Base-by-base conservation (phyloP, 495 filamentous ascomycete genomes). In the Lichina pygmaea region DNA sequence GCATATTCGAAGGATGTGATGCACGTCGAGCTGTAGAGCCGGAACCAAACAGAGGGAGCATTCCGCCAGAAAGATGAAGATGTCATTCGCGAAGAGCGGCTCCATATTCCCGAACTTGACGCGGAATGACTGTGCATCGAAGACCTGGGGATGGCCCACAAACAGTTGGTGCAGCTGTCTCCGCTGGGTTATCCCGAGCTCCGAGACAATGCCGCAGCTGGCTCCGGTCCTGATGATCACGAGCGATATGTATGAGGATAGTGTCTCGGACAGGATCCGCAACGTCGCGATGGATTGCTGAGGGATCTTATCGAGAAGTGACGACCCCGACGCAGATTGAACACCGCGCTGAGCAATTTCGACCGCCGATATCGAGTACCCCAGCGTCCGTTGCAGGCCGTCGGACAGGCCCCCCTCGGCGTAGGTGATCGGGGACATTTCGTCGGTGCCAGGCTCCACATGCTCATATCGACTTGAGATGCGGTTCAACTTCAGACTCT, bases 331-430 rank as follows among this genome's bases (percentile, higher is more conserved):
- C 38, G 82, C 73, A 5, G 79, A 76, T 47, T 81, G 77, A 2
- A 84, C 63, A 11, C 91, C 89, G 44, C 89, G 78, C 54, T 93
- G 86, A 41, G 83, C 73, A 47, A 99, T 94, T 58, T 99, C 89
- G 6, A 79, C 73, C 0, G 83, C 75, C 2, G 86, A 73, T 44
- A 99, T 86, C n/a, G 86, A 84, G 58, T 70, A 82, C 0, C 84
- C 89, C 13, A 95, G 73, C 39, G 75, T 70, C 42, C 65, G 66
- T 34, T 81, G 75, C 39, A 95, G 55, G 0, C 72, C 71, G 51
- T 86, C 78, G 8, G 71, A 77, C 10, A 39, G 5, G 36, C 36
- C 36, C 36, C 36, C 36, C 36, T 11, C 10, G 13, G 13, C 13
- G 10, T 42, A 17, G 7, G 40, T 41, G 24, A 24, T 24, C 24